Conservation (phyloP, 2,329 filamentous ascomycete genomes). For the Metarhizium robertsii region DNA sequence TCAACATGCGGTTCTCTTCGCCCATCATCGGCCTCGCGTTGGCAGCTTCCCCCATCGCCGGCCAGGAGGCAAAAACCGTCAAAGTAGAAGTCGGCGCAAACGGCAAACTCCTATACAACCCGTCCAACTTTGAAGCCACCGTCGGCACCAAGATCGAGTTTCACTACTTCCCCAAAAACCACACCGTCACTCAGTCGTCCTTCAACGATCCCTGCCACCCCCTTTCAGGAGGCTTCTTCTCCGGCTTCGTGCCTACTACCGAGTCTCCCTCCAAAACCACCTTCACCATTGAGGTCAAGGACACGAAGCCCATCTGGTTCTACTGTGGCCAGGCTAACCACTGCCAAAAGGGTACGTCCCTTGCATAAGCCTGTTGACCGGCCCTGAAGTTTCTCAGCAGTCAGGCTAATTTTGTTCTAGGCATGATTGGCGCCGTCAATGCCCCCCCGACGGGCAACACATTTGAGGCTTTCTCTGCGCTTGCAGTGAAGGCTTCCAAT, state of each 20-base stretch:
- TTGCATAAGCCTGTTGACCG: slow-evolving; percentile 19
- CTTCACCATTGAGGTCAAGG: slow-evolving; percentile 13
- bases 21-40: not conserved
- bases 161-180: slow-evolving; percentile 39
- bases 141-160: slow-evolving; percentile 38
- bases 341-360: slow-evolving; percentile 49
- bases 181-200: slow-evolving; percentile 52
- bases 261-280: slow-evolving; percentile 11
- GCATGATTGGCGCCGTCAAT: not conserved
- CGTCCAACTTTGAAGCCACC: slow-evolving; percentile 38
- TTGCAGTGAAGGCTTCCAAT: not conserved
- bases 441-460: not conserved
- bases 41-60: not conserved
- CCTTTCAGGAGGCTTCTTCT: slow-evolving; percentile 26
- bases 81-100: slow-evolving; percentile 1
- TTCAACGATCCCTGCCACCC: slow-evolving; percentile 52
- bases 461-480: not conserved
- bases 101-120: slow-evolving; percentile 37
- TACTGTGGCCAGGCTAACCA: slow-evolving; percentile 48
- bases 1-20: not conserved
- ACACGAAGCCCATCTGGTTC: slow-evolving; percentile 49
- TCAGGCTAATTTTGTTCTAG: not conserved
- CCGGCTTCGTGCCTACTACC: slow-evolving; percentile 29
- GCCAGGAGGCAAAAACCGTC: not conserved
- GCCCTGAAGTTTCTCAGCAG: not conserved